phyloP scores from a whole-genome alignment of 305 asterid species.

The Withania somnifera region DNA sequence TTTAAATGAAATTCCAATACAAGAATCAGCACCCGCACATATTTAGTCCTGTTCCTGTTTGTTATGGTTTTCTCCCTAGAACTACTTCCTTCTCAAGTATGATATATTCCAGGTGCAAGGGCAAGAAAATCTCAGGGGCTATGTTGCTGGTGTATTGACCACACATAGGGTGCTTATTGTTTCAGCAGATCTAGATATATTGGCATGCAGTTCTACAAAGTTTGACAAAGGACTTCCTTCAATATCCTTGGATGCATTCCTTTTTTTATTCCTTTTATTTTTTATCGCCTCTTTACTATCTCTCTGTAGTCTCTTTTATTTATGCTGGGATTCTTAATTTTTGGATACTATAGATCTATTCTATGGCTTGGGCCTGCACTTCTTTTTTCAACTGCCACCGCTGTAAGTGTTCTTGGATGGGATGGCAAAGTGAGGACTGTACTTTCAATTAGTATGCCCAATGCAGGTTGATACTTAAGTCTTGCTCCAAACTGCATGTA shows the following conservation, averaged over 20 bases:
- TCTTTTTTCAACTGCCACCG: conserved; percentile 87
- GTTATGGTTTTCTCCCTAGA: neutral
- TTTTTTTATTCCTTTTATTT: neutral
- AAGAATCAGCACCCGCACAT: neutral
- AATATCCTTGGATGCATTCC: conserved; percentile 58
- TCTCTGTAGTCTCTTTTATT: neutral
- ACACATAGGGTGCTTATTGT: conserved; percentile 84
- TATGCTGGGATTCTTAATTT: conserved; percentile 39
- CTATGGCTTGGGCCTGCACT: conserved; percentile 99
- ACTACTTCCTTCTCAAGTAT: conserved; percentile 16
- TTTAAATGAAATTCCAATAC: neutral
- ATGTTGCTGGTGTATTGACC: conserved; percentile 90
- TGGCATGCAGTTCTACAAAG: conserved; percentile 76
- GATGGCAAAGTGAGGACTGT: conserved; percentile 97
- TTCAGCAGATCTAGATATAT: conserved; percentile 77
- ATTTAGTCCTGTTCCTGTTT: neutral
- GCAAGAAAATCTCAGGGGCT: conserved; percentile 99
- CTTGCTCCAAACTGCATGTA: conserved; percentile 8
- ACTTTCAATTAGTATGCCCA: conserved; percentile 87
- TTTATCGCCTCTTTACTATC: neutral
- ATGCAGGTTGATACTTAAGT: conserved; percentile 59
- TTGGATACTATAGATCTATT: conserved; percentile 84
- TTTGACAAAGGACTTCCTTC: conserved; percentile 97
- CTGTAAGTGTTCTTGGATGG: conserved; percentile 95
- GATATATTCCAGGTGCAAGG: conserved; percentile 68